phyloP scores from a whole-genome alignment of 495 filamentous ascomycete species.

The Penicillium antarcticum region DNA sequence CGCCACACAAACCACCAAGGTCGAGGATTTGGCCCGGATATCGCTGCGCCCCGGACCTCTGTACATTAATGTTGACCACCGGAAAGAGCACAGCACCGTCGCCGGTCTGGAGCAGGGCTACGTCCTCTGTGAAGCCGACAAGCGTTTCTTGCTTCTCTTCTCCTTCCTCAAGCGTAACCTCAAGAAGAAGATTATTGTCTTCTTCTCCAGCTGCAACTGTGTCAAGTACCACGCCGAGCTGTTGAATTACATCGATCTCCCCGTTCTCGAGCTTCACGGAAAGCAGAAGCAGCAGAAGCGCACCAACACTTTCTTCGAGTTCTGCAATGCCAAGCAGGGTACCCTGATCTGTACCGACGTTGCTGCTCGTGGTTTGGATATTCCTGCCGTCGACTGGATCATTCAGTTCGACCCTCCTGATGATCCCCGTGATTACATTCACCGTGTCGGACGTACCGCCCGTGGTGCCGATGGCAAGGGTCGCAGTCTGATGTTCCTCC shows the following conservation, averaged over 20 bases:
- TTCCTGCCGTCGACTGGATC: constrained; percentile 92
- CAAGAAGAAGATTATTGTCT: constrained; percentile 96
- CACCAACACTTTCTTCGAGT: constrained; percentile 97
- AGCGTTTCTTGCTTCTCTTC: constrained; percentile 91
- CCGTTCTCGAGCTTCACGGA: constrained; percentile 72
- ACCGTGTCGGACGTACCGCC: constrained; percentile 93
- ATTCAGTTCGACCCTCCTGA: constrained; percentile 94
- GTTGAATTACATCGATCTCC: constrained; percentile 93
- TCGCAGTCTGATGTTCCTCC: constrained; percentile 81
- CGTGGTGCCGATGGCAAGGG: constrained; percentile 82
- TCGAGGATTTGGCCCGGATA: constrained; percentile 92
- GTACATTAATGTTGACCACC: constrained; percentile 90
- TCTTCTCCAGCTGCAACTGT: constrained; percentile 89
- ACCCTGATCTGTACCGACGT: constrained; percentile 96
- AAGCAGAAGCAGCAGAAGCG: constrained; percentile 98
- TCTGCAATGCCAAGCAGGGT: constrained; percentile 88
- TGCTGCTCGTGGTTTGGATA: constrained; percentile 90
- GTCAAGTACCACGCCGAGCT: constrained; percentile 95
- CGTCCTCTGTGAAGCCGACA: constrained; percentile 86
- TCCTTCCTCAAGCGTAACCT: constrained; percentile 89
- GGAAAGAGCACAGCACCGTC: constrained; percentile 79
- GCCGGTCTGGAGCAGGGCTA: constrained; percentile 94
- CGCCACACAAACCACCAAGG: constrained; percentile 96
- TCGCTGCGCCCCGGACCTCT: constrained; percentile 88
- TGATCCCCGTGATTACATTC: constrained; percentile 90